These are phyloP conservation scores for Geotrichum cucujoidarum DNA, from an alignment of 1,139 yeast species.

Conservation along the genomic window DNA sequence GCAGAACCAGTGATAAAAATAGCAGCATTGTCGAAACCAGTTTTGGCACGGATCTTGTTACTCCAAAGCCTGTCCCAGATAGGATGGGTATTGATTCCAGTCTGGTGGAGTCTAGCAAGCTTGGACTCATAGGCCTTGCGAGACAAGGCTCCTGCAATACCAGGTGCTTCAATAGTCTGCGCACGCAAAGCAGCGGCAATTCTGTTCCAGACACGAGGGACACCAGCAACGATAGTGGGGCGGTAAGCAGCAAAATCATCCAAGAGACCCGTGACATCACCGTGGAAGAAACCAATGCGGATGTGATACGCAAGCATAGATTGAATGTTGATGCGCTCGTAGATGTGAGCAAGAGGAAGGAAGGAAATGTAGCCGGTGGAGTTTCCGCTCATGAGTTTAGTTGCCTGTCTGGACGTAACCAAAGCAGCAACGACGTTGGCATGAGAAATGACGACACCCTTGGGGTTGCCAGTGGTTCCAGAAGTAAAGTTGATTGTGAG, in stretches of 20 bases:
- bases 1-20: slow-evolving; percentile 63
- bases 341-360: slow-evolving; percentile 69
- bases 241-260: slow-evolving; percentile 54
- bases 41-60: slow-evolving; percentile 48
- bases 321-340: slow-evolving; percentile 42
- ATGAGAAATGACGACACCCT: slow-evolving; percentile 66
- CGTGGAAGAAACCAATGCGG: slow-evolving; percentile 46
- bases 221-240: slow-evolving; percentile 52
- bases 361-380: slow-evolving; percentile 39
- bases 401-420: slow-evolving; percentile 31
- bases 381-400: slow-evolving; percentile 22
- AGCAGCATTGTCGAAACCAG: slow-evolving; percentile 53
- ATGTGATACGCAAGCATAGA: slow-evolving; percentile 31
- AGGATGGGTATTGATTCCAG: slow-evolving; percentile 37
- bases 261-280: slow-evolving; percentile 43
- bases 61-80: slow-evolving; percentile 49
- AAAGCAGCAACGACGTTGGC: slow-evolving; percentile 49
- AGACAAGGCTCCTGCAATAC: slow-evolving; percentile 24
- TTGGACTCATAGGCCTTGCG: slow-evolving; percentile 42
- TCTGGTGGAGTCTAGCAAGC: slow-evolving; percentile 34
- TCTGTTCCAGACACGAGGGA: slow-evolving; percentile 62
- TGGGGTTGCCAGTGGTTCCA: slow-evolving; percentile 72
- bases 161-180: slow-evolving; percentile 30
- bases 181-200: slow-evolving; percentile 51
- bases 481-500: slow-evolving; percentile 73